Base-by-base conservation (phyloP, 2,329 filamentous ascomycete genomes). In the Leptographium wingfieldii region DNA sequence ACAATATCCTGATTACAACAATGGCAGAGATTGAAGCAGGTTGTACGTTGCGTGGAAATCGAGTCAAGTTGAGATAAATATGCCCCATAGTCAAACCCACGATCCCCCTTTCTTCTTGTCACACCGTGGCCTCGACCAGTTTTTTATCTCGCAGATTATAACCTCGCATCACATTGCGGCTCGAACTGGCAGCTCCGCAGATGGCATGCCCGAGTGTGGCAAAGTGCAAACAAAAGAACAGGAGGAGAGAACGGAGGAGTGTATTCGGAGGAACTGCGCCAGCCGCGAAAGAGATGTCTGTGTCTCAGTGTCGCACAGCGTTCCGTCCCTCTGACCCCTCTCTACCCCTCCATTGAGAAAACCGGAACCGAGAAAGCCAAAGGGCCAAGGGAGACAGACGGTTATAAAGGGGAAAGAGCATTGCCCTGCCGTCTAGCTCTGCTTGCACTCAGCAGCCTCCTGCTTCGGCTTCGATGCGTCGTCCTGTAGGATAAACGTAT, bases 361-460 rank as follows among this genome's bases (percentile, higher is more conserved):
- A 31, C 27, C 49, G 52, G 16, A 55, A 22, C 29, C 16, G 52
- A 27, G n/a, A 52, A 5, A 38, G 33, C n/a, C 31, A 52, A 3
- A 27, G 25, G 35, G 27, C 31, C 6, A 58, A 35, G 46, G n/a
- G 46, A 19, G 25, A 35, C 25, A 19, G 25, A 35, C 25, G 22
- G 38, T 9, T 22, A 25, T 33, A 53, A 43, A 10, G 29, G 9
- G 5, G 31, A 54, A 22, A 31, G 48, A 31, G 43, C 25, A 35
- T 29, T 27, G 22, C 29, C 6, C 22, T n/a, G 9, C 25, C 56
- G 22, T 43, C 27, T 83, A 95, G 78, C 89, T 95, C 78, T 95
- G 90, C 82, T 96, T 96, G 85, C 91, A 96, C 79, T 96, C 91
- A 66, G 91, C 89, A 66, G 90, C 86, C 76, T 95, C 90, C 77